Evolutionary conservation across 352 stramenopile genomes (phyloP), one percentile per base, ranked within the genome.

Genomic region (Phytopythium aichiense): DNA sequence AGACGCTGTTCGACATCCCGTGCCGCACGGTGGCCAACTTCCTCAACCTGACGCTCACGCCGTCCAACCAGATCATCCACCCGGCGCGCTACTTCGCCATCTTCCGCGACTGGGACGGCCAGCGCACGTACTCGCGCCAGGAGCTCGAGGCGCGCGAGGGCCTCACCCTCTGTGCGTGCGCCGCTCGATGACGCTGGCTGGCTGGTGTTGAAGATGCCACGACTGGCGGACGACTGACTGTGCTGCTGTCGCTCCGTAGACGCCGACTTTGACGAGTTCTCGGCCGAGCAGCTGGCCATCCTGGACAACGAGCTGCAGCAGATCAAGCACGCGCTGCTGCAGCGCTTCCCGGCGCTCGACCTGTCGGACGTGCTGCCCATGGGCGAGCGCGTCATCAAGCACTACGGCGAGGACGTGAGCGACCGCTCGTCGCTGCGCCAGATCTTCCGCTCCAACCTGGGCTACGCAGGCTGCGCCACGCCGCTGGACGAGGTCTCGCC

Each of bases 61-160:
- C 91, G 57, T 96, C 87, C 53, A 97, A 97, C 79, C 91, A 97
- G 74, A 97, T 97, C 72, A 95, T 97, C 70, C 91, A 97, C 67
- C 91, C 91, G 52, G 89, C 88, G 53, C 84, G 91, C 48, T 97
- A 97, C 82, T 96, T 92, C 72, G 87, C 84, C 28, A 97, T 97
- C 61, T 97, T 97, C 73, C 83, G 87, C 52, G 91, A 97, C 76
- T 97, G 88, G 88, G 89, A 97, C 65, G 91, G 89, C 70, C 82
- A 91, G 70, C 81, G 80, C 61, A 96, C 81, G 25, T 97, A 97
- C 72, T 79, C 83, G 15, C 68, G 72, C 59, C 74, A 79, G 23
- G 87, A 97, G 68, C 83, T 97, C n/a, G 79, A 85, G 63, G 81
- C 91, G 72, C 84, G 89, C 46, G 74, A 88, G n/a, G 89, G 83